Base-by-base conservation (phyloP, 176 grass and related monocot species). In the Oryza punctata region DNA sequence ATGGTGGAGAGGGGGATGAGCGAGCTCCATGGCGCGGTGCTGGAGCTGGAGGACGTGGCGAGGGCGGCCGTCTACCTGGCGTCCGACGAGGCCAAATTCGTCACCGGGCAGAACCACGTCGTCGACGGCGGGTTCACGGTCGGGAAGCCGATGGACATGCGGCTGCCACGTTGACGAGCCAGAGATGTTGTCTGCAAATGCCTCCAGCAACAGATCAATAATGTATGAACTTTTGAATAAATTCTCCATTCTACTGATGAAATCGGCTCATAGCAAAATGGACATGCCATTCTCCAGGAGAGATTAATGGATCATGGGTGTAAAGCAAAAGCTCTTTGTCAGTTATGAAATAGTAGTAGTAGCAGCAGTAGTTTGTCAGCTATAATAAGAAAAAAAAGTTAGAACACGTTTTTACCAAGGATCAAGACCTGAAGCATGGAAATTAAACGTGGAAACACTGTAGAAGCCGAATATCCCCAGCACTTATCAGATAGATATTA, bases 1-100 rank as follows among this genome's bases (percentile, higher is more conserved):
- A 3, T 77, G 66, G 72, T 89, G 65, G 72, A 89, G 82, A 52
- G 7, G 14, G 78, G 72, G 43, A 81, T 82, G 83, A 85, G 72
- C 79, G 60, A 77, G 66, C 23, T 89, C 66, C 0, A 69, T 0
- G 83, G 78, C 30, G 88, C 78, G 7, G 67, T 82, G 79, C 83
- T 90, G 67, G 78, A 86, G 60, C 21, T 49, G 3, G 78, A 90
- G 60, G 88, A 90, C 84, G 73, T 90, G n/a, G 88, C 78, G 15
- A 82, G 79, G 74, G 88, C 88, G 12, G 88, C 88, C n/a, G 68
- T 90, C 12, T 86, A 83, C 63, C 88, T 90, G 11, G 88, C 88
- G 4, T 90, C 83, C 78, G 78, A 90, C 44, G 78, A 90, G 83
- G 83, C 78, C 65, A 89, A 85, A 83, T 82, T 45, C 44, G 78